A percentile compares a stretch with the other conserved stretches of the same genome.
Conservation (phyloP, 2,329 filamentous ascomycete species). For the Aspergillus ruber region DNA sequence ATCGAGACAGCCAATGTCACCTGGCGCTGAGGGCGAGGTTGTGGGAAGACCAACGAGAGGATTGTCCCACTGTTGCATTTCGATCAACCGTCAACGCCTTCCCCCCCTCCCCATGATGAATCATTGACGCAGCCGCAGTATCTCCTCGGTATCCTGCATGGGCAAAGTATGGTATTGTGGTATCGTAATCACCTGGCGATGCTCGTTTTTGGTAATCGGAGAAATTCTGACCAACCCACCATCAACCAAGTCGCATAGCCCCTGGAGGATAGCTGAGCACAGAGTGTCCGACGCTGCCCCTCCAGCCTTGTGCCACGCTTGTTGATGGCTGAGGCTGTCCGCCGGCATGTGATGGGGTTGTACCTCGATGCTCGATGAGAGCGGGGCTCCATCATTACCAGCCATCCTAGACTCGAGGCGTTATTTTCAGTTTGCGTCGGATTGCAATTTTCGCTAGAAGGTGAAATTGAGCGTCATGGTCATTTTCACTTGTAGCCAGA, state of each 20-base stretch:
- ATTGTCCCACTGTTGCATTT: neutral
- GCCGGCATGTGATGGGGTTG: neutral
- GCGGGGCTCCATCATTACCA: neutral
- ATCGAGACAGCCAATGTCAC: neutral
- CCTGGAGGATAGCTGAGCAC: neutral
- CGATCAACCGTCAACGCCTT: neutral
- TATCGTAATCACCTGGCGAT: neutral
- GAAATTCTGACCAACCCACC: neutral
- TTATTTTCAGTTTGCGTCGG: neutral
- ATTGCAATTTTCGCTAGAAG: neutral
- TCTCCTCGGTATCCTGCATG: neutral
- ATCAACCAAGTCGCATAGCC: neutral
- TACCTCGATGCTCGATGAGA: neutral
- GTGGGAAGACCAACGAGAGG: neutral
- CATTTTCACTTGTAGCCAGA: neutral
- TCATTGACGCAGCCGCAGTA: neutral
- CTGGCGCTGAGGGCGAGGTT: neutral
- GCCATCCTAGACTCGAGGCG: neutral
- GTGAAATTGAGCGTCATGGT: neutral
- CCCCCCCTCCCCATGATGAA: neutral
- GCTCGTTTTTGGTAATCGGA: neutral
- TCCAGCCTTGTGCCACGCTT: neutral
- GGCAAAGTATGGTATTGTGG: neutral
- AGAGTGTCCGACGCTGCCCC: neutral
- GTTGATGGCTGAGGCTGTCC: neutral